Evolutionary conservation across 257 asterid genomes (phyloP).

Genomic region (Solanum acaule): DNA sequence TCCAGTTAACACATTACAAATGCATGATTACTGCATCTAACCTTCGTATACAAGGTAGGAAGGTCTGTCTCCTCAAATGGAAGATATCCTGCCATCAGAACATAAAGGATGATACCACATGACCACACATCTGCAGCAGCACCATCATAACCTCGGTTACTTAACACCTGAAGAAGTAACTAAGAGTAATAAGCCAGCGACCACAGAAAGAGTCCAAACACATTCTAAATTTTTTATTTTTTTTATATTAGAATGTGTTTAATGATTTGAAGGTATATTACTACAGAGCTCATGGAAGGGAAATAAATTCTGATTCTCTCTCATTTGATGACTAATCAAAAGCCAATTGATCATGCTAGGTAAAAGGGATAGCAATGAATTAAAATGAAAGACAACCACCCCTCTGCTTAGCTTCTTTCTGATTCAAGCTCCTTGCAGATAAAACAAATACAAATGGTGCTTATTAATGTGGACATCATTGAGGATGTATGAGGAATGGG

Average conservation of each 20-base stretch:
- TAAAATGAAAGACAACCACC: background rate
- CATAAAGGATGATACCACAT: slow-evolving; percentile 88
- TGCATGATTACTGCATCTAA: slow-evolving; percentile 5
- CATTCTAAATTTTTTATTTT: background rate
- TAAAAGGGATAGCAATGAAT: background rate
- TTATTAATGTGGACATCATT: background rate
- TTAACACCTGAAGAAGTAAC: slow-evolving; percentile 46
- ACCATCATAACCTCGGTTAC: slow-evolving; percentile 86
- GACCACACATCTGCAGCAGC: slow-evolving; percentile 98
- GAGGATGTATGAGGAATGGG: background rate
- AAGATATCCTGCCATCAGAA: slow-evolving; percentile 79
- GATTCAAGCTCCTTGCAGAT: background rate
- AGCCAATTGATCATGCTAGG: background rate
- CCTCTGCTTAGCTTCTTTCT: background rate
- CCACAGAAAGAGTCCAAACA: background rate
- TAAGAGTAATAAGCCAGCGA: background rate
- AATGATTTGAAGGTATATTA: background rate
- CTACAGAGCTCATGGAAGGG: background rate
- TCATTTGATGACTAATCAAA: background rate
- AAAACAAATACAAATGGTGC: background rate
- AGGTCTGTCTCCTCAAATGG: slow-evolving; percentile 82
- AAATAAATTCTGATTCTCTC: background rate
- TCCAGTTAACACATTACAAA: background rate
- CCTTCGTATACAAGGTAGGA: slow-evolving; percentile 66
- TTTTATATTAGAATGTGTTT: too few species aligned